These are phyloP conservation scores for Sporothrix variecibatus DNA, from an alignment of 2,329 filamentous ascomycete genomes.

Conservation along the genomic window DNA sequence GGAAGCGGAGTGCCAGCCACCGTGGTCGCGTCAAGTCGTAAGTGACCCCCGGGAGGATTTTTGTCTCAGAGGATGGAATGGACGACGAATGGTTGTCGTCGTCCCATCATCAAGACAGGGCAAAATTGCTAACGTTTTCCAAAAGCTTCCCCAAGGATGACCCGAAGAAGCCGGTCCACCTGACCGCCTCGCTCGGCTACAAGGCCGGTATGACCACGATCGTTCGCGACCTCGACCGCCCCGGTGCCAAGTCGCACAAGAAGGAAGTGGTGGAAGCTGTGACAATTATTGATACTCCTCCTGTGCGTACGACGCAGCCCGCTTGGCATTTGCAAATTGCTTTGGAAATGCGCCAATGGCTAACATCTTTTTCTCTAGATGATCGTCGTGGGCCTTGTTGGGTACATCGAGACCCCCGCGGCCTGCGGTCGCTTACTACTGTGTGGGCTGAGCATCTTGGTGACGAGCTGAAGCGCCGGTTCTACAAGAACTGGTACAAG, in stretches of 20 bases:
- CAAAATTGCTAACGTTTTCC: slow-evolving; percentile 28
- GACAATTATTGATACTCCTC: slow-evolving; percentile 87
- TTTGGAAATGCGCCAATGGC: slow-evolving; percentile 60
- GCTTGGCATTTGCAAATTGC: slow-evolving; percentile 53
- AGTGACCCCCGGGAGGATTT: slow-evolving; percentile 43
- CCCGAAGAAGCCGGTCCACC: slow-evolving; percentile 98
- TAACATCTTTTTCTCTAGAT: slow-evolving; percentile 76
- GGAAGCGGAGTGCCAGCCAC: slow-evolving; percentile 34
- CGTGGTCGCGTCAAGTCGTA: slow-evolving; percentile 84
- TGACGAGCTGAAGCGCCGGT: slow-evolving; percentile 98
- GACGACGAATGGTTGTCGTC: not conserved
- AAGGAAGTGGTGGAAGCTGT: slow-evolving; percentile 93
- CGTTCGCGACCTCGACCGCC: slow-evolving; percentile 98
- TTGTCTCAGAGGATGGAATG: no score
- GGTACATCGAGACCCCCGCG: slow-evolving; percentile 99
- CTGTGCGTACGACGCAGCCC: slow-evolving; percentile 87
- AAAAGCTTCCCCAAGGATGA: slow-evolving; percentile 99
- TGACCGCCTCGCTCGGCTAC: slow-evolving; percentile 98
- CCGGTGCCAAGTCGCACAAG: slow-evolving; percentile 99
- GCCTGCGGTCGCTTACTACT: slow-evolving; percentile 98
- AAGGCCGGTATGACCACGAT: slow-evolving; percentile 99
- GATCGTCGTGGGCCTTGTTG: slow-evolving; percentile 99
- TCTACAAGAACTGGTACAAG: slow-evolving; percentile 99
- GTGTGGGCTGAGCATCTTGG: slow-evolving; percentile 99
- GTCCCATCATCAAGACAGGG: not conserved